Conservation (phyloP, 768 basidiomycete species). For the Leccinum truebloodii region DNA sequence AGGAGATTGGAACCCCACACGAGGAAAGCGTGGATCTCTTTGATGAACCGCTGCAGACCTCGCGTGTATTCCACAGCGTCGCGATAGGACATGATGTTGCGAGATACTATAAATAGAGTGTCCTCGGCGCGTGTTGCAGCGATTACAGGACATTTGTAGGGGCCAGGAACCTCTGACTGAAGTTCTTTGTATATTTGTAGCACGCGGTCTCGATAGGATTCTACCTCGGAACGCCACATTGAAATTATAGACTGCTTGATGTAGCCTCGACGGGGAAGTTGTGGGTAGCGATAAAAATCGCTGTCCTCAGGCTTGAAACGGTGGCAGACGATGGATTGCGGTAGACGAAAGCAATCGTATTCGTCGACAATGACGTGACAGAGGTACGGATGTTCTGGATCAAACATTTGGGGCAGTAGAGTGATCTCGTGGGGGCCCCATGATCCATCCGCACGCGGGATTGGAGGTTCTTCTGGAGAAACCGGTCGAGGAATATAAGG, state of each 20-base stretch:
- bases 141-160: background rate
- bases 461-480: background rate
- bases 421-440: slow-evolving; percentile 1
- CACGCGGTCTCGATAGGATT: too few species aligned
- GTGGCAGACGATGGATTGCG: background rate
- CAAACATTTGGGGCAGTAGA: background rate
- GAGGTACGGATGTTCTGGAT: background rate
- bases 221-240: too few species aligned
- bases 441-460: background rate
- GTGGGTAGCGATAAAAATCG: background rate
- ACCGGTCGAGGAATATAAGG: background rate
- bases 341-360: background rate
- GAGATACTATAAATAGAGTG: background rate
- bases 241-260: background rate
- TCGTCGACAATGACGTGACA: background rate
- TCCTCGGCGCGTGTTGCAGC: background rate
- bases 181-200: background rate
- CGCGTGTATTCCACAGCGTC: background rate
- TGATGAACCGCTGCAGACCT: background rate
- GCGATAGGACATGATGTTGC: background rate
- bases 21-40: background rate
- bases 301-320: background rate
- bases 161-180: background rate
- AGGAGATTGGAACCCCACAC: background rate
- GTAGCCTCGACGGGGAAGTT: background rate